Evolutionary conservation across 192 early-diverging fungal species (phyloP).

Genomic region (Anaeromyces robustus): DNA sequence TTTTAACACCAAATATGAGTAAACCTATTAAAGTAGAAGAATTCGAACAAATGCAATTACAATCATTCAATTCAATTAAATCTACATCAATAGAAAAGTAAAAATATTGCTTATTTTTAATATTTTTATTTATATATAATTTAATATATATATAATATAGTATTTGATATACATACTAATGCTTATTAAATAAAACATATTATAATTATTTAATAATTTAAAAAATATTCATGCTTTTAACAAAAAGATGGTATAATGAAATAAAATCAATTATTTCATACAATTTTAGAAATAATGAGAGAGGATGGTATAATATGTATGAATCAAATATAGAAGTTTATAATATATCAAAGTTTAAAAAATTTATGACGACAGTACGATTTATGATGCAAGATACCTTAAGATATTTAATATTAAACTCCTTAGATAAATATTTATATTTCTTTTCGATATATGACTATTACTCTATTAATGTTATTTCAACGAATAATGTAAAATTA

Average conservation of each 20-base stretch:
- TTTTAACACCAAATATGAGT: not conserved
- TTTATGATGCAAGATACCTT: slow-evolving; percentile 50
- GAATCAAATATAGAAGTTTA: slow-evolving; percentile 46
- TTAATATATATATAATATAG: too few relatives aligned
- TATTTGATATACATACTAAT: too few relatives aligned
- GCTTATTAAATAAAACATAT: too few relatives aligned
- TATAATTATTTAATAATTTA: too few relatives aligned
- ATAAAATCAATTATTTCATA: slow-evolving; percentile 23
- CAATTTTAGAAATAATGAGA: slow-evolving; percentile 42
- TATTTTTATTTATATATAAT: too few relatives aligned
- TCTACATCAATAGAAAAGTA: slow-evolving; percentile 26
- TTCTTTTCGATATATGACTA: slow-evolving; percentile 18
- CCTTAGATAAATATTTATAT: slow-evolving; percentile 24
- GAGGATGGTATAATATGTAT: slow-evolving; percentile 49
- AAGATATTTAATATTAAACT: slow-evolving; percentile 32
- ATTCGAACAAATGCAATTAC: slow-evolving; percentile 38
- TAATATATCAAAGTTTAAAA: slow-evolving; percentile 35
- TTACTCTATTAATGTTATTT: slow-evolving; percentile 25
- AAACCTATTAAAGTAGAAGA: slow-evolving; percentile 40
- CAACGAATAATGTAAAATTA: slow-evolving; percentile 39
- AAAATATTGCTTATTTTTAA: too few relatives aligned
- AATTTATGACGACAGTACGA: slow-evolving; percentile 38
- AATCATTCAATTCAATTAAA: slow-evolving; percentile 30
- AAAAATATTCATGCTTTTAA: too few relatives aligned
- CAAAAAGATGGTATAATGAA: slow-evolving; percentile 26